Conservation (phyloP, 164 flowering plant species). For the Brasenia schreberi region DNA sequence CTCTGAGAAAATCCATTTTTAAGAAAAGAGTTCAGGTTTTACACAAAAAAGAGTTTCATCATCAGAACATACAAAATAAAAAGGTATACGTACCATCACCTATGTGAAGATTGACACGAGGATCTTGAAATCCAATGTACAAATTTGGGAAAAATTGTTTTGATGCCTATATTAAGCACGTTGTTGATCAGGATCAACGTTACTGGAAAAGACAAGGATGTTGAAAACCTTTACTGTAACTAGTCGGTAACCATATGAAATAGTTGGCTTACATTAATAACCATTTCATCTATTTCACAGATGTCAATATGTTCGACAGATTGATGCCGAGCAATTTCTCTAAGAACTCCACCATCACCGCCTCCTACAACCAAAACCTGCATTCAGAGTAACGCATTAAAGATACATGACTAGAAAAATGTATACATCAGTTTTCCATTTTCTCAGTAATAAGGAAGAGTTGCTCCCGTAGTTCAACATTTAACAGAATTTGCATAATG, state of each 20-base stretch:
- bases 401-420: background rate
- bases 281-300: slow-evolving; percentile 93
- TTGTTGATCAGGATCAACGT: background rate
- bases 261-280: slow-evolving; percentile 65
- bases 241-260: background rate
- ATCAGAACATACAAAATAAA: background rate
- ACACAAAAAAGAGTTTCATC: background rate
- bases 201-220: background rate
- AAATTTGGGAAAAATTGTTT: slow-evolving; percentile 75
- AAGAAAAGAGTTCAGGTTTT: background rate
- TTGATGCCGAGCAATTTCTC: slow-evolving; percentile 83
- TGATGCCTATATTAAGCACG: slow-evolving; percentile 30
- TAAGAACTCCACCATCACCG: slow-evolving; percentile 97
- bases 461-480: background rate
- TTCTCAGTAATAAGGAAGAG: background rate
- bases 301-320: slow-evolving; percentile 87
- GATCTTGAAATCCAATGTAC: slow-evolving; percentile 85
- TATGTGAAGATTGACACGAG: slow-evolving; percentile 80
- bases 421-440: background rate
- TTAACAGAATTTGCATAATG: background rate
- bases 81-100: slow-evolving; percentile 67
- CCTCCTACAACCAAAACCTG: slow-evolving; percentile 99
- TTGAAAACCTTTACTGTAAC: background rate
- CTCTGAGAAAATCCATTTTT: background rate
- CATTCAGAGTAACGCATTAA: slow-evolving; percentile 10